Conservation (phyloP, 1,284 basidiomycete genomes). For the Tilletiaria anomala region DNA sequence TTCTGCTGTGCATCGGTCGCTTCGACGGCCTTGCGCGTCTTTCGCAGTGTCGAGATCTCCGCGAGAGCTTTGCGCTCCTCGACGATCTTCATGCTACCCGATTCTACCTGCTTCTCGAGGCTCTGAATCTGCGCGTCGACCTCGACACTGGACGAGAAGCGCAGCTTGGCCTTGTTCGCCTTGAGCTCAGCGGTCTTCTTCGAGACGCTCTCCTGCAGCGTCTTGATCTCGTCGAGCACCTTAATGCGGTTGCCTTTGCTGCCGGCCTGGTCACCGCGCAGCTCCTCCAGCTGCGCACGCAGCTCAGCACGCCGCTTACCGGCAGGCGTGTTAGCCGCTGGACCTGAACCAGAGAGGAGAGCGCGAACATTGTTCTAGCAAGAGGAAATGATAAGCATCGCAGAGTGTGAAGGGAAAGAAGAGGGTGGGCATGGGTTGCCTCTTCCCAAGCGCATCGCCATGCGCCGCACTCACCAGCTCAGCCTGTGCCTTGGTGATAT, state of each 20-base stretch:
- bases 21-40: constrained; percentile 27
- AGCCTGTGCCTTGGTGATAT: constrained; percentile 26
- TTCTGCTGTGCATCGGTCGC: constrained; percentile 48
- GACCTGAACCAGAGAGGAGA: constrained; percentile 42
- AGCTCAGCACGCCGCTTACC: constrained; percentile 62
- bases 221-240: constrained; percentile 66
- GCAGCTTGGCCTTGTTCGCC: constrained; percentile 60
- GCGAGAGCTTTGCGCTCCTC: constrained; percentile 88
- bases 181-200: constrained; percentile 84
- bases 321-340: constrained; percentile 40
- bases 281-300: constrained; percentile 63
- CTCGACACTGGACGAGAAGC: constrained; percentile 75
- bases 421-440: not conserved
- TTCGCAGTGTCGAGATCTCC: constrained; percentile 59
- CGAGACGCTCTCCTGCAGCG: constrained; percentile 61
- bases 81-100: constrained; percentile 77
- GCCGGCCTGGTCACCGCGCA: constrained; percentile 66
- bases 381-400: not conserved
- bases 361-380: constrained; percentile 60
- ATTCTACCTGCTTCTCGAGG: constrained; percentile 75
- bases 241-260: constrained; percentile 63
- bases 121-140: constrained; percentile 62
- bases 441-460: not conserved
- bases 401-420: not conserved
- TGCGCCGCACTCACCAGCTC: constrained; percentile 30